phyloP scores from a whole-genome alignment of 23 red algal species.

The Gracilaria domingensis region DNA sequence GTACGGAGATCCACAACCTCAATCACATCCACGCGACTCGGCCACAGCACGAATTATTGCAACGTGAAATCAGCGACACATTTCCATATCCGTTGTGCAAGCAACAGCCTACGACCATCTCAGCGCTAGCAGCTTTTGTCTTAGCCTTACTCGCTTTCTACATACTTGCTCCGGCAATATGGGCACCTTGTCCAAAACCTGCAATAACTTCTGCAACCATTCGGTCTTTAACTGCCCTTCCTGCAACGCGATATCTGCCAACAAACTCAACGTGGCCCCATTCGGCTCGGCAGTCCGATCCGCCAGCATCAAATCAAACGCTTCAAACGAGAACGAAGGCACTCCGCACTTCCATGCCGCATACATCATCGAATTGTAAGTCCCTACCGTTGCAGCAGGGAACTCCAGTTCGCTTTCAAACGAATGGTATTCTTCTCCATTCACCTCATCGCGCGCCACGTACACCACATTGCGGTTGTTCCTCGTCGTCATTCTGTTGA shows the following conservation, averaged over 20 bases:
- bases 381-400: conserved; percentile 50
- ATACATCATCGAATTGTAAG: conserved; percentile 74
- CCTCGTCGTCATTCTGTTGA: conserved; percentile 55
- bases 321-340: conserved; percentile 45
- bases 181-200: conserved; percentile 21
- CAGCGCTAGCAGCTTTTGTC: conserved; percentile 63
- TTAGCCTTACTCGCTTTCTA: conserved; percentile 48
- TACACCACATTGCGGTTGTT: conserved; percentile 62
- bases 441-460: neutral
- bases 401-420: conserved; percentile 56
- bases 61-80: neutral
- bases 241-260: conserved; percentile 55
- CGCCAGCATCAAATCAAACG: conserved; percentile 60
- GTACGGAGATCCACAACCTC: neutral
- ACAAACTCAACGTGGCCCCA: conserved; percentile 54
- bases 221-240: conserved; percentile 17
- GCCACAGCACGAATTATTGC: neutral
- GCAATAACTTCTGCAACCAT: conserved; percentile 32
- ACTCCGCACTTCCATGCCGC: conserved; percentile 38
- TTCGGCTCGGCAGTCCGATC: conserved; percentile 60
- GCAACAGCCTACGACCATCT: conserved; percentile 41
- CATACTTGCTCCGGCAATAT: conserved; percentile 40
- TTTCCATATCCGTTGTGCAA: neutral
- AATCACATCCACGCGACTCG: too few species aligned
- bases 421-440: neutral